A percentile compares a stretch with the other conserved stretches of the same genome.
Evolutionary conservation across 2,329 filamentous ascomycete species (phyloP).

Genomic region (Ceratocystis ficicola): DNA sequence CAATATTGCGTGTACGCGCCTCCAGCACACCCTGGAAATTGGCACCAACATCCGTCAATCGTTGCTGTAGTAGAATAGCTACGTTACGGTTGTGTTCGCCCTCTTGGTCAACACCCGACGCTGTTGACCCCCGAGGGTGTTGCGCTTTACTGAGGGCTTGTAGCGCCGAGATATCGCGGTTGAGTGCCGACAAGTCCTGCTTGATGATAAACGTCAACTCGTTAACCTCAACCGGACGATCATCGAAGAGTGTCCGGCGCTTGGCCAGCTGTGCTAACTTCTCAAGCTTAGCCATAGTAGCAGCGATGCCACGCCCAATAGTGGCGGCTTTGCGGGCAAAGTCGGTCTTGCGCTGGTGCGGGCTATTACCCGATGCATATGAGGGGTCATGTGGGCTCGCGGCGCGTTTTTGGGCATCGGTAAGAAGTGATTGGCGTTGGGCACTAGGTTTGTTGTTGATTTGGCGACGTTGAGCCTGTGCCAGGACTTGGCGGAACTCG

Average conservation of each 20-base stretch:
- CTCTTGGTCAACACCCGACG: constrained; percentile 54
- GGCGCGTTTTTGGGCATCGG: constrained; percentile 56
- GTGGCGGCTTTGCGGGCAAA: constrained; percentile 86
- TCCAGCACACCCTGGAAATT: constrained; percentile 98
- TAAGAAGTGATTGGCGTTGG: constrained; percentile 69
- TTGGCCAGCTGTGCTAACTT: constrained; percentile 91
- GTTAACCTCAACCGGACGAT: constrained; percentile 91
- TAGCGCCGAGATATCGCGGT: constrained; percentile 77
- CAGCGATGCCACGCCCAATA: constrained; percentile 81
- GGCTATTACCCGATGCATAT: constrained; percentile 25
- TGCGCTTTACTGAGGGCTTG: constrained; percentile 58
- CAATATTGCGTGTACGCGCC: constrained; percentile 93
- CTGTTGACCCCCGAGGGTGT: constrained; percentile 46
- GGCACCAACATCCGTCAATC: constrained; percentile 79
- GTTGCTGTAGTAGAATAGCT: constrained; percentile 78
- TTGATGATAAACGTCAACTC: constrained; percentile 97
- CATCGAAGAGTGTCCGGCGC: constrained; percentile 92
- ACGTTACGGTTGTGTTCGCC: constrained; percentile 98
- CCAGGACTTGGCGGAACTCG: constrained; percentile 87
- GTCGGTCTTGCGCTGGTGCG: constrained; percentile 54
- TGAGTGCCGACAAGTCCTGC: constrained; percentile 74
- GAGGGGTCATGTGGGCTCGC: constrained; percentile 34
- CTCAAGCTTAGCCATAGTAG: constrained; percentile 89
- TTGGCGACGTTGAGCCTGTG: constrained; percentile 70
- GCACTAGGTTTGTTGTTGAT: constrained; percentile 63